Conservation (phyloP, 345 rosid species). For the Lepidium didymum region DNA sequence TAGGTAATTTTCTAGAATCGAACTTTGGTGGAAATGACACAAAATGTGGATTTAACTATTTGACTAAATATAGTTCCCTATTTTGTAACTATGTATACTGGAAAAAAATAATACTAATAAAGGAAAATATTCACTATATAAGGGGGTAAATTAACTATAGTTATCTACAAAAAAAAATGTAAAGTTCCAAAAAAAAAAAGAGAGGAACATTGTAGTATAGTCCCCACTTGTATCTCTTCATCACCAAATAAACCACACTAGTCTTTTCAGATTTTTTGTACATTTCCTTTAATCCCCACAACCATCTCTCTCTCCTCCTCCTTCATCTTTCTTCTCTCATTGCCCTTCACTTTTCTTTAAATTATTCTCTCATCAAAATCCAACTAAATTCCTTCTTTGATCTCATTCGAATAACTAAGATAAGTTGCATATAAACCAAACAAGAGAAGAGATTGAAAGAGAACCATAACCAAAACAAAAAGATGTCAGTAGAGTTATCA, state of each 20-base stretch:
- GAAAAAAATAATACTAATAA: background rate
- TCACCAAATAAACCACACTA: constrained; percentile 25
- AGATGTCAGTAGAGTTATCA: constrained; percentile 66
- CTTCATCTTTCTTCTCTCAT: constrained; percentile 17
- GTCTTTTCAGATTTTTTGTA: constrained; percentile 37
- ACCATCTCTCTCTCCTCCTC: constrained; percentile 16
- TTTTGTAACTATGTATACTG: too few species aligned
- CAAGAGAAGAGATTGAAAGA: background rate
- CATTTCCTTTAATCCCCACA: constrained; percentile 14
- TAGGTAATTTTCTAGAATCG: too few species aligned
- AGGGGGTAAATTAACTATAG: background rate
- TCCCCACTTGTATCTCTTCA: constrained; percentile 30
- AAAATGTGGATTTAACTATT: too few species aligned
- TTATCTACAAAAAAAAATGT: background rate
- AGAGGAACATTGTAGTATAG: constrained; percentile 24
- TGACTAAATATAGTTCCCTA: too few species aligned
- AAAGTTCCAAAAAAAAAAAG: background rate
- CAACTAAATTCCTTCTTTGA: constrained; percentile 17
- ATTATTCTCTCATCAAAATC: constrained; percentile 20
- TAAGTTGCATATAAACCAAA: background rate
- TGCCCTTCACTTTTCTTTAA: constrained; percentile 21
- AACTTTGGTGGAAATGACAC: too few species aligned
- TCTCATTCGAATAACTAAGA: constrained; percentile 14
- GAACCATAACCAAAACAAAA: background rate
- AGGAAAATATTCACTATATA: background rate